A percentile compares a stretch with the other conserved stretches of the same genome.
phyloP scores from a whole-genome alignment of 345 rosid genomes.

The Angophora floribunda region DNA sequence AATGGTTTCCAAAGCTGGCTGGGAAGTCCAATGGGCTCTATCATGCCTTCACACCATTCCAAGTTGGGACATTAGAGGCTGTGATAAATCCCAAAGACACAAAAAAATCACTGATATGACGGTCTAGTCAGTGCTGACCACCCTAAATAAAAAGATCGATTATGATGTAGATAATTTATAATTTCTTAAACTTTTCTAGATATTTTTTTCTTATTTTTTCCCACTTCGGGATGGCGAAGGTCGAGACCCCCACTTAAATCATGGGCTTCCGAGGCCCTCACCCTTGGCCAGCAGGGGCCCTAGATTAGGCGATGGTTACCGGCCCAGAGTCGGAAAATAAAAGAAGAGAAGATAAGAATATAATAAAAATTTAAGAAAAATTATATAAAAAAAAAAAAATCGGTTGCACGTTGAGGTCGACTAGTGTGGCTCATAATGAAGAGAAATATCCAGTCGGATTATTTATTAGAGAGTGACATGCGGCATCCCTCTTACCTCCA shows the following conservation, averaged over 20 bases:
- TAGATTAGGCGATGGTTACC: background rate
- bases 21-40: background rate
- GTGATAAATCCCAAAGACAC: background rate
- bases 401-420: background rate
- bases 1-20: background rate
- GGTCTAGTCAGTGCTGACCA: rapidly evolving
- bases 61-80: background rate
- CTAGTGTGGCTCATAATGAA: background rate
- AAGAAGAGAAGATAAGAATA: background rate
- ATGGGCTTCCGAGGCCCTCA: background rate
- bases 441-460: background rate
- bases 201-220: background rate
- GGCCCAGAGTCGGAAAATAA: background rate
- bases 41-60: background rate
- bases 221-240: rapidly evolving
- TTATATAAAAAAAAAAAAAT: background rate
- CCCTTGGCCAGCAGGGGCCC: background rate
- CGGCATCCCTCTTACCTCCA: background rate
- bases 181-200: background rate
- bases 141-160: rapidly evolving
- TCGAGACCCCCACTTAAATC: background rate
- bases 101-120: rapidly evolving
- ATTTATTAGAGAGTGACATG: background rate
- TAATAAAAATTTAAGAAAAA: background rate
- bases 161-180: background rate